Evolutionary conservation across 192 early-diverging fungal genomes (phyloP).

Genomic region (Umbelopsis sp.): DNA sequence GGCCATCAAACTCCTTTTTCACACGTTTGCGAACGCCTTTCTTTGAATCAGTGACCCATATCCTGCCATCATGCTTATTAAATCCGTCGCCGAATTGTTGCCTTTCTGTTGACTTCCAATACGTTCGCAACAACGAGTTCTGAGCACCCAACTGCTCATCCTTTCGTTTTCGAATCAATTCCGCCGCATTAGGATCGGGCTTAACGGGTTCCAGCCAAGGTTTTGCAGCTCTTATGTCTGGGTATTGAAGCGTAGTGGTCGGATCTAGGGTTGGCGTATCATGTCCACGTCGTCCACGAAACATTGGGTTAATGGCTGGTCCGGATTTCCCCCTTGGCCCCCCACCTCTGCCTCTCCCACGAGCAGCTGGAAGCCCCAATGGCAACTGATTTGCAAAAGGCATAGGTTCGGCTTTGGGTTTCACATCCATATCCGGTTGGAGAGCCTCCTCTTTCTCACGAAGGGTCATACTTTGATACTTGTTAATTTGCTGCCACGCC

Average conservation of each 20-base stretch:
- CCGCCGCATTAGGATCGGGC: constrained; percentile 15
- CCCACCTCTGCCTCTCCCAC: constrained; percentile 3
- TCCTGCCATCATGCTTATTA: constrained; percentile 17
- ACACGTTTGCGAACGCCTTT: constrained; percentile 19
- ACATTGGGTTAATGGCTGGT: constrained; percentile 1
- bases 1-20: constrained; percentile 30
- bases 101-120: constrained; percentile 27
- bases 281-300: constrained; percentile 13
- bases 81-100: constrained; percentile 12
- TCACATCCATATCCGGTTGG: not conserved
- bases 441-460: constrained; percentile 30
- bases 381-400: constrained; percentile 5
- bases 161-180: constrained; percentile 2
- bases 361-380: not conserved
- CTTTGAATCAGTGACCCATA: constrained; percentile 21
- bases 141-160: constrained; percentile 20
- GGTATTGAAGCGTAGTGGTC: not conserved
- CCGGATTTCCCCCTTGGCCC: not conserved
- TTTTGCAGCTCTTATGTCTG: constrained; percentile 7
- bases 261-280: not conserved
- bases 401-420: not conserved
- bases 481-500: constrained; percentile 24
- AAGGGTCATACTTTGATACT: constrained; percentile 30
- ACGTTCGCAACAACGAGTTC: constrained; percentile 20
- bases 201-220: constrained; percentile 19